Percentiles rank a stretch among this genome's conserved stretches.
Evolutionary conservation across 2,329 filamentous ascomycete genomes (phyloP).

Genomic region (Monosporascus sp.): DNA sequence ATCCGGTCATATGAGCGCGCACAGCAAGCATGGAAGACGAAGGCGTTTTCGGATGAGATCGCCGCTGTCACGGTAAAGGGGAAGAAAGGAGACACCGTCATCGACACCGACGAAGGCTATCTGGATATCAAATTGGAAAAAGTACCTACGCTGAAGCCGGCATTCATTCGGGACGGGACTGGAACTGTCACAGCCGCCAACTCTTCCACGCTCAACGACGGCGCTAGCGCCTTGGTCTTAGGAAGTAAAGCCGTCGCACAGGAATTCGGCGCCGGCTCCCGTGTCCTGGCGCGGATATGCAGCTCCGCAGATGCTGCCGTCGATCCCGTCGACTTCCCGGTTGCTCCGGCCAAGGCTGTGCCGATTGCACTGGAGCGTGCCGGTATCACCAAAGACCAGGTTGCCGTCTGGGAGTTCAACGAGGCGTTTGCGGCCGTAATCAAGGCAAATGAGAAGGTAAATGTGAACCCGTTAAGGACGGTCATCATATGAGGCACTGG

Average conservation of each 20-base stretch:
- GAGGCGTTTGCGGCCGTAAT: constrained; percentile 96
- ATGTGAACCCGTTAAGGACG: constrained; percentile 1
- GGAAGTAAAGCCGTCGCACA: constrained; percentile 75
- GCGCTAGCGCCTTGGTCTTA: constrained; percentile 83
- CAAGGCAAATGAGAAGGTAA: constrained; percentile 83
- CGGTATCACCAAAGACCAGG: constrained; percentile 85
- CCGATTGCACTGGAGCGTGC: constrained; percentile 84
- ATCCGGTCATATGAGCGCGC: constrained; percentile 85
- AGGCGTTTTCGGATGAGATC: constrained; percentile 84
- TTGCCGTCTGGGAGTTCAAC: constrained; percentile 97
- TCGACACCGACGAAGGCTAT: constrained; percentile 85
- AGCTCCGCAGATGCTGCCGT: constrained; percentile 85
- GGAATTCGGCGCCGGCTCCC: constrained; percentile 69
- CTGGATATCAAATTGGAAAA: constrained; percentile 83
- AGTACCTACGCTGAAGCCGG: constrained; percentile 79
- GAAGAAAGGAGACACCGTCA: constrained; percentile 74
- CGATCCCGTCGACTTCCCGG: constrained; percentile 88
- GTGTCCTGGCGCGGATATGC: constrained; percentile 82
- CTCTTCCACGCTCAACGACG: constrained; percentile 90
- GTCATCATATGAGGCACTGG: neutral
- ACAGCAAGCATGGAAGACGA: constrained; percentile 80
- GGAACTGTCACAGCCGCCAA: constrained; percentile 94
- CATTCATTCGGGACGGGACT: constrained; percentile 78
- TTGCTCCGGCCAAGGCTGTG: constrained; percentile 88
- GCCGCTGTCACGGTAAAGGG: constrained; percentile 79